Percentiles rank a stretch among this genome's conserved stretches.
Evolutionary conservation across 805 yeast species (phyloP).

Genomic region (Ogataea kodamae): DNA sequence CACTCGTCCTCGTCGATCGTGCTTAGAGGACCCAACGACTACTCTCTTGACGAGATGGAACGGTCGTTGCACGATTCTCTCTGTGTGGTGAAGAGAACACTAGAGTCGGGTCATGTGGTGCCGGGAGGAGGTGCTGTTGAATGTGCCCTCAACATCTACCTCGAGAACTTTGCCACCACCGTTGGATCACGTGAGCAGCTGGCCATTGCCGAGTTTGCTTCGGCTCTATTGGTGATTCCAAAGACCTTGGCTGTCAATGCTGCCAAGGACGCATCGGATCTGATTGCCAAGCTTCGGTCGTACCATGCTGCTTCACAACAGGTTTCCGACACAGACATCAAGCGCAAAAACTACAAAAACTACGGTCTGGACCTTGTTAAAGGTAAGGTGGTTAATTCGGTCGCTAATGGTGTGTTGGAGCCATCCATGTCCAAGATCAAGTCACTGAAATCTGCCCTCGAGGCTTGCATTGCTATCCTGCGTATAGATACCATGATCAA

Average conservation of each 20-base stretch:
- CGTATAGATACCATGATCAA: conserved; percentile 98
- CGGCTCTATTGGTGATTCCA: conserved; percentile 85
- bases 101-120: conserved; percentile 90
- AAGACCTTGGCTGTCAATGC: conserved; percentile 96
- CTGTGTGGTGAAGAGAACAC: conserved; percentile 90
- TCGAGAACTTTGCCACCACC: conserved; percentile 96
- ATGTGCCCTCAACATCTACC: conserved; percentile 87
- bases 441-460: conserved; percentile 91
- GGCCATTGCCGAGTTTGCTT: conserved; percentile 97
- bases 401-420: conserved; percentile 83
- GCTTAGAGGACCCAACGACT: conserved; percentile 93
- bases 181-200: conserved; percentile 96
- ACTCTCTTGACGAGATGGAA: conserved; percentile 96
- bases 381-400: conserved; percentile 89
- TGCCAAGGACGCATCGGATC: conserved; percentile 93
- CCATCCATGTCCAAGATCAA: conserved; percentile 93
- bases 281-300: conserved; percentile 91
- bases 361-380: conserved; percentile 89
- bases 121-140: conserved; percentile 99
- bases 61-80: conserved; percentile 93
- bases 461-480: conserved; percentile 95
- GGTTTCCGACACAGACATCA: conserved; percentile 76
- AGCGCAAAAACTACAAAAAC: conserved; percentile 81
- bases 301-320: conserved; percentile 94
- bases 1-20: conserved; percentile 90